A percentile compares a stretch with the other conserved stretches of the same genome.
These are phyloP conservation scores for Yamadazyma paraphyllophila DNA, from an alignment of 805 yeast species.

Conservation along the genomic window DNA sequence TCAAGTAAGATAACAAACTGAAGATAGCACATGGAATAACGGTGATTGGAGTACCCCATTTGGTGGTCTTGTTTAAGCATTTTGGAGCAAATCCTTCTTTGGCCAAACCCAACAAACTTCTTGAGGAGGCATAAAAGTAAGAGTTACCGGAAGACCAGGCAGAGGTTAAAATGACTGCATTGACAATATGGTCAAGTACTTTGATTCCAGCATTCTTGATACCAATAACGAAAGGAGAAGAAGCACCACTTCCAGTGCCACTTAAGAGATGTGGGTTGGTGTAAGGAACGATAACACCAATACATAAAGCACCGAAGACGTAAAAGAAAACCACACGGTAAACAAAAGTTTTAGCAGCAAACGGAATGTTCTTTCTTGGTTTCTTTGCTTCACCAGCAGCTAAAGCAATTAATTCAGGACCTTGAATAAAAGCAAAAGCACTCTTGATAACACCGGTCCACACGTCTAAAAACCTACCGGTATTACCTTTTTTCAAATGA, in stretches of 20 bases:
- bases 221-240: conserved; percentile 38
- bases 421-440: conserved; percentile 56
- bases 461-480: conserved; percentile 60
- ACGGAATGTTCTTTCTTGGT: conserved; percentile 43
- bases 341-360: conserved; percentile 59
- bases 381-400: conserved; percentile 54
- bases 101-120: conserved; percentile 25
- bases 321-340: conserved; percentile 47
- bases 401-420: conserved; percentile 66
- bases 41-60: conserved; percentile 17
- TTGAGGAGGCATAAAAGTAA: conserved; percentile 25
- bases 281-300: conserved; percentile 37
- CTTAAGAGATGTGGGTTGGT: conserved; percentile 23
- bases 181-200: conserved; percentile 66
- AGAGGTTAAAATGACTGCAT: conserved; percentile 70
- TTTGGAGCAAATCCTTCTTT: conserved; percentile 20
- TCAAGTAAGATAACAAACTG: conserved; percentile 26
- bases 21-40: conserved; percentile 23
- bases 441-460: conserved; percentile 61
- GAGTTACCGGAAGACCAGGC: conserved; percentile 65
- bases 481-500: conserved; percentile 36
- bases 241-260: conserved; percentile 35
- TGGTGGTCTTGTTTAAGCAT: conserved; percentile 15
- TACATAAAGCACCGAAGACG: conserved; percentile 38
- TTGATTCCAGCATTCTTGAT: conserved; percentile 40